A percentile compares a stretch with the other conserved stretches of the same genome.
Evolutionary conservation across 148 eudicot genomes (phyloP).

Genomic region (Silene uniflora): DNA sequence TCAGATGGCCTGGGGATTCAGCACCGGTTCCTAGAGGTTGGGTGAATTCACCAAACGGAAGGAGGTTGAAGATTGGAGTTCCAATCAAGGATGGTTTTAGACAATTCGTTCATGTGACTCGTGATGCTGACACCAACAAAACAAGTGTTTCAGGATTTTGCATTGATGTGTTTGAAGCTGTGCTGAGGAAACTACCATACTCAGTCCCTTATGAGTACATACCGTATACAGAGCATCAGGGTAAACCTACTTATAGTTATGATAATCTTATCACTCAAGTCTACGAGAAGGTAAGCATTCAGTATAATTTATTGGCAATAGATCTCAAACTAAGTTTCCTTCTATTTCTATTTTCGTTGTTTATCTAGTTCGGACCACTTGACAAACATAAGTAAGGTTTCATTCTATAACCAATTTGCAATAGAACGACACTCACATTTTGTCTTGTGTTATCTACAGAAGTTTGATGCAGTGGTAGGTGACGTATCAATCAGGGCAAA

Average conservation of each 20-base stretch:
- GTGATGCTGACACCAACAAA: slow-evolving; percentile 26
- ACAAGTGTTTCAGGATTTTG: slow-evolving; percentile 40
- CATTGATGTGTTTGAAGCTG: slow-evolving; percentile 58
- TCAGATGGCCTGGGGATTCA: slow-evolving; percentile 63
- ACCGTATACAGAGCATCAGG: slow-evolving; percentile 33
- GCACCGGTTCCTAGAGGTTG: slow-evolving; percentile 48
- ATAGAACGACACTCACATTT: too few species aligned
- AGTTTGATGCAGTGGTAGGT: slow-evolving; percentile 57
- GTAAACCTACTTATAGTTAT: slow-evolving; percentile 27
- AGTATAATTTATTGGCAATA: not conserved
- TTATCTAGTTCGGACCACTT: too few species aligned
- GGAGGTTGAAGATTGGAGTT: slow-evolving; percentile 42
- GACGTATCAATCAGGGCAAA: slow-evolving; percentile 50
- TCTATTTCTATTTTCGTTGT: not conserved
- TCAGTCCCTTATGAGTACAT: slow-evolving; percentile 44
- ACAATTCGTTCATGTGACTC: slow-evolving; percentile 38
- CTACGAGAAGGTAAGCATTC: slow-evolving; percentile 22
- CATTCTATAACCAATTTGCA: too few species aligned
- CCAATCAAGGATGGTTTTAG: slow-evolving; percentile 44
- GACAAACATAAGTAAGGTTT: too few species aligned
- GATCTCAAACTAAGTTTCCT: too few species aligned
- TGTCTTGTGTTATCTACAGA: slow-evolving; percentile 27
- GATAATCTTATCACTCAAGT: slow-evolving; percentile 32
- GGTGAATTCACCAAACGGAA: slow-evolving; percentile 52
- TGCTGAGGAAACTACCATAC: slow-evolving; percentile 41